A percentile compares a stretch with the other conserved stretches of the same genome.
Evolutionary conservation across 306 rosid genomes (phyloP).

Genomic region (Sechiopsis laciniata): DNA sequence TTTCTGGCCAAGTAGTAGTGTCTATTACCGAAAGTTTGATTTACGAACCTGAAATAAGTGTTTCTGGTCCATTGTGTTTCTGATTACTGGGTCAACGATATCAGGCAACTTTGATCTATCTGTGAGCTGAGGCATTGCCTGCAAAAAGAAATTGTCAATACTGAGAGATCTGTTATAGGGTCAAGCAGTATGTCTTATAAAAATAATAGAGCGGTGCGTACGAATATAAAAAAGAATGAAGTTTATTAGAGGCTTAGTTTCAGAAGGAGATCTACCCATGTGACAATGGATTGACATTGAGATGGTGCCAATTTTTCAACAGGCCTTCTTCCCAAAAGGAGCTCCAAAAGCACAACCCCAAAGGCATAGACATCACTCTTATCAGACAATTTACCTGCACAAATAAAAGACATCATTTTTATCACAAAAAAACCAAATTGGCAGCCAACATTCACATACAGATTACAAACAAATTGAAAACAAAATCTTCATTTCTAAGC

Average conservation of each 20-base stretch:
- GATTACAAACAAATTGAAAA: background rate
- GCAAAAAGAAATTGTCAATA: slow-evolving; percentile 23
- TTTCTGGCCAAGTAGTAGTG: background rate
- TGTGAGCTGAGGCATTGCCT: slow-evolving; percentile 97
- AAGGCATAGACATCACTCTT: slow-evolving; percentile 95
- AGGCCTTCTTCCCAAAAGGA: slow-evolving; percentile 70
- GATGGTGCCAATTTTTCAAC: slow-evolving; percentile 79
- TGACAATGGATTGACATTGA: slow-evolving; percentile 87
- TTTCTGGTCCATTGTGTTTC: slow-evolving; percentile 72
- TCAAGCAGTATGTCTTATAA: too few relatives aligned
- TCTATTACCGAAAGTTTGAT: background rate
- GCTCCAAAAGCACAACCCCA: slow-evolving; percentile 88
- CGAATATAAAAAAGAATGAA: background rate
- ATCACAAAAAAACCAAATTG: background rate
- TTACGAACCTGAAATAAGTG: slow-evolving; percentile 77
- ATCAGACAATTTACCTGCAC: slow-evolving; percentile 75
- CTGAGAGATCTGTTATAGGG: too few relatives aligned
- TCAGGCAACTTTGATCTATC: slow-evolving; percentile 79
- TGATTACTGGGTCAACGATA: slow-evolving; percentile 74
- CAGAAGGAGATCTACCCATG: slow-evolving; percentile 61
- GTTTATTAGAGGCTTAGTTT: background rate
- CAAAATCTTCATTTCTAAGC: background rate
- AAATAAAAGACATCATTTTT: background rate
- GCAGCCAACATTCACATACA: background rate
- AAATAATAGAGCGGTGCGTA: too few relatives aligned